Evolutionary conservation across 2,329 filamentous ascomycete genomes (phyloP), one percentile per base, ranked within the genome.

Genomic region (Scedosporium minutisporum): DNA sequence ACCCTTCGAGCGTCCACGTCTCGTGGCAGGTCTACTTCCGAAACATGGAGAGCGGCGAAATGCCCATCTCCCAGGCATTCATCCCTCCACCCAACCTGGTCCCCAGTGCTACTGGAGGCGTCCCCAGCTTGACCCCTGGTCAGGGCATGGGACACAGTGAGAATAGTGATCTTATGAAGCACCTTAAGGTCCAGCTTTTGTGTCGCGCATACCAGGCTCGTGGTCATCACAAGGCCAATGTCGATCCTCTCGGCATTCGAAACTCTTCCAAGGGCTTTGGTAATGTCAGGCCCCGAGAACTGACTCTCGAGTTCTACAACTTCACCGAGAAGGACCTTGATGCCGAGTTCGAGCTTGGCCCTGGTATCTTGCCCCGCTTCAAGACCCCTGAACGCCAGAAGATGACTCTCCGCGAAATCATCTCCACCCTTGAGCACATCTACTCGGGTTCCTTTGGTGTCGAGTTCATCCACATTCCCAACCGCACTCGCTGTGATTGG

Each of bases 11-110:
- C 73, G 95, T 99, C 64, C 95, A 99, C 78, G 84, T 96, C 71
- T 99, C 95, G 75, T 99, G 95, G 95, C 93, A 96, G 80, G 88
- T 96, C 74, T 99, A 99, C 84, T 99, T 99, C 85, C 91, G 88
- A 80, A 99, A 99, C 80, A 97, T 99, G 90, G 95, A 99, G 82
- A 90, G 87, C 68, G 95, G 95, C 75, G 90, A 95, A 72, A 97
- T 99, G 91, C 93, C 93, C 73, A 91, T 96, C 74, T 95, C 93
- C 66, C 90, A 96, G 78, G 95, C 95, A 69, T 99, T 99, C 82
- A 92, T 92, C 68, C 93, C 95, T 68, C 95, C 95, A 57, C 95
- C 95, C 16, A 96, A 90, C 69, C 86, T 99, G 68, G 88, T 97
- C 60, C 91, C 93, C 63, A 85, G 86, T 68, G 88, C 91, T 61